phyloP scores from a whole-genome alignment of 352 stramenopile genomes.

The Pilasporangium apinafurcum region DNA sequence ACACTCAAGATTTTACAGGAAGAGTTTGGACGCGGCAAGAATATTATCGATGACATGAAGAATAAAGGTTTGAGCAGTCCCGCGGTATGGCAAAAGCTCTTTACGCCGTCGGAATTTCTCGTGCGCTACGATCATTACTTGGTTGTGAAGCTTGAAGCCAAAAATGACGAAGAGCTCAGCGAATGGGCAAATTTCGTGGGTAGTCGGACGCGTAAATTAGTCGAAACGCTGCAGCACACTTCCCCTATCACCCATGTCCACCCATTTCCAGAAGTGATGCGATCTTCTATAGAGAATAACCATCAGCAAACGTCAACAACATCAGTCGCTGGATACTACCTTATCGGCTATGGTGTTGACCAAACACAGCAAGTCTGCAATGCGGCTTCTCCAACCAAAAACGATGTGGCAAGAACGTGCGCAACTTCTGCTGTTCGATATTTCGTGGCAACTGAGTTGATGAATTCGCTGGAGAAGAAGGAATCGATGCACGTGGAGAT shows the following conservation, averaged over 20 bases:
- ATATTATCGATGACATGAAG: slow-evolving; percentile 72
- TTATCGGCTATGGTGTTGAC: slow-evolving; percentile 62
- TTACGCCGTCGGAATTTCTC: slow-evolving; percentile 66
- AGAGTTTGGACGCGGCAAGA: slow-evolving; percentile 67
- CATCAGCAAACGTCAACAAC: background rate
- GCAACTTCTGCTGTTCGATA: slow-evolving; percentile 63
- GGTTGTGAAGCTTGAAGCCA: slow-evolving; percentile 45
- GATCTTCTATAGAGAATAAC: slow-evolving; percentile 9
- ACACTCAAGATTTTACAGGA: slow-evolving; percentile 69
- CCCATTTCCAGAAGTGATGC: slow-evolving; percentile 58
- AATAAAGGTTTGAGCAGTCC: slow-evolving; percentile 54
- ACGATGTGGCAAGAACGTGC: slow-evolving; percentile 29
- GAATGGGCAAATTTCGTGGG: slow-evolving; percentile 76
- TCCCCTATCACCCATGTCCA: slow-evolving; percentile 55
- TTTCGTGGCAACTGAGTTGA: slow-evolving; percentile 74
- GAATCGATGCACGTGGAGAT: slow-evolving; percentile 55
- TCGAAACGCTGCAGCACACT: slow-evolving; percentile 76
- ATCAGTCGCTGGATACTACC: slow-evolving; percentile 43
- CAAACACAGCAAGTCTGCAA: no score
- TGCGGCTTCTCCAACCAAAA: slow-evolving; percentile 6
- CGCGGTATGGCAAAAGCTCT: slow-evolving; percentile 70
- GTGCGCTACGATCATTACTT: slow-evolving; percentile 84
- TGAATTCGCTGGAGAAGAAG: slow-evolving; percentile 46
- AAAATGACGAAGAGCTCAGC: slow-evolving; percentile 47
- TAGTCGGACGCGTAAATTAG: slow-evolving; percentile 77